Evolutionary conservation across 2,329 filamentous ascomycete genomes (phyloP), one percentile per base, ranked within the genome.

Genomic region (Monilinia vaccinii-corymbosi): DNA sequence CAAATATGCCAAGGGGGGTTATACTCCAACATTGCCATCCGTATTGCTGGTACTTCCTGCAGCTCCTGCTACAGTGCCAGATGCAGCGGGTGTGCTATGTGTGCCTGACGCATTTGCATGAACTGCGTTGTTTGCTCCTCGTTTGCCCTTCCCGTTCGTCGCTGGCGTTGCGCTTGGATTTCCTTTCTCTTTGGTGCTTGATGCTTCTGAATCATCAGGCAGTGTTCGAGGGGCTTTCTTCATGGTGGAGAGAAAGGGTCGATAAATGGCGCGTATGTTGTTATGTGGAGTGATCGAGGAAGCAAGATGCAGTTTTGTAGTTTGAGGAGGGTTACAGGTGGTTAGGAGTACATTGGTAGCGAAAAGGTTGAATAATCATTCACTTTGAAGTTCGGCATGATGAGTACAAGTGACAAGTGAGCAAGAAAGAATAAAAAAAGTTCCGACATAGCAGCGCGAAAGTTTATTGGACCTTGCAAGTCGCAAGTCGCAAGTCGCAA

Each of bases 191-290:
- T 70, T 73, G 6, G 71, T 72, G 62, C 71, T 72, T 9, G 71
- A 72, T 14, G 71, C 68, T 50, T 73, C 71, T 36, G 71, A 72
- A 62, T 73, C 71, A 53, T 73, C 71, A 16, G 65, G 71, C 44
- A 64, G 69, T 18, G 67, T 66, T 50, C 68, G 66, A 31, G 68
- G 64, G 63, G 65, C 68, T 50, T 60, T 60, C 14, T 32, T 31
- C 57, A 60, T 60, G n/a, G 21, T 25, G 57, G 10, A 40, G 21
- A 23, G 32, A 13, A 38, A 11, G 16, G 38, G 6, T 18, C 16
- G 16, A 34, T 9, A n/a, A 31, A 32, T n/a, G n/a, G 3, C 7
- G 14, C 28, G 38, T 18, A 11, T 8, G n/a, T n/a, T n/a, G n/a
- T n/a, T n/a, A n/a, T n/a, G 10, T 21, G 32, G 18, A 14, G 13